Evolutionary conservation across 2,329 filamentous ascomycete species (phyloP), one percentile per base, ranked within the genome.

Genomic region (Sarocladium strictum): DNA sequence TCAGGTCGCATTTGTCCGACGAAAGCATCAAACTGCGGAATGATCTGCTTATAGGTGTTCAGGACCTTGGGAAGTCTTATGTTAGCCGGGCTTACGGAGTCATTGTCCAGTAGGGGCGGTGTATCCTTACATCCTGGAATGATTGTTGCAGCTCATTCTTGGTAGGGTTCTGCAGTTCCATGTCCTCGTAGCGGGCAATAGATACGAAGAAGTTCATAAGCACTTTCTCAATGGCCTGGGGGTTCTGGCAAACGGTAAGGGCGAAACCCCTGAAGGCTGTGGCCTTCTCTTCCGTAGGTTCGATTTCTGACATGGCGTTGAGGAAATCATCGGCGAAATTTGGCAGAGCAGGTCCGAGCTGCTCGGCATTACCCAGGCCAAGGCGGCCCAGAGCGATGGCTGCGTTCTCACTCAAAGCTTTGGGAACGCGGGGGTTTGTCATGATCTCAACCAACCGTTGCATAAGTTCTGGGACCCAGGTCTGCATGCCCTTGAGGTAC

Each of bases 251-350:
- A 3, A 97, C 88, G 49, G 96, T 81, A 61, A 87, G 80, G 54
- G 89, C 89, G 72, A 99, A 97, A 0, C 94, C 94, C 63, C 90
- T 85, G 68, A 97, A 90, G 0, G 94, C 93, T 24, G 92, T 92
- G 1, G 89, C 90, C 73, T 99, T 99, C 72, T 99, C 94, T 57
- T 96, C 89, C 2, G 90, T 93, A 64, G 89, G 86, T 53, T 90
- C 87, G 29, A 97, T 87, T 59, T 90, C 88, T 57, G 84, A 81
- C 81, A 99, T 95, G 2, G 86, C 84, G 53, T 76, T 78, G 54
- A 99, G 72, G 74, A 97, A 97, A 33, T 88, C 83, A 33, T 86
- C 83, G 0, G 93, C 90, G 67, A 95, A 96, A 29, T 82, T 86
- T 17, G 81, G 79, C 37, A 99, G 80, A 58, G 90, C 87, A 1